Conservation (phyloP, 2,329 filamentous ascomycete species). For the Daldinia sp. region DNA sequence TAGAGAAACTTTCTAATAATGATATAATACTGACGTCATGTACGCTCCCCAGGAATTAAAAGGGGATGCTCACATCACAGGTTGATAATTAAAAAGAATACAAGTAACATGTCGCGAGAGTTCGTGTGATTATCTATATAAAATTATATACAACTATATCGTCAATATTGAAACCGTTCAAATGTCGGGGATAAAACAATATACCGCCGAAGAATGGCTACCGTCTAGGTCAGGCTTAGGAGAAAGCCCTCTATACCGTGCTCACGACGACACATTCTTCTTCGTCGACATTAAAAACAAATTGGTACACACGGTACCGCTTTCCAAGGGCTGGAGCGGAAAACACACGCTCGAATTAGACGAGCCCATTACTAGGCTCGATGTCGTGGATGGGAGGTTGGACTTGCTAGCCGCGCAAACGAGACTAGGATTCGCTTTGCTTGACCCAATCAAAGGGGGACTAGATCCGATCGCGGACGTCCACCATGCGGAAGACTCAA, state of each 20-base stretch:
- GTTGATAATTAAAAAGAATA: not conserved
- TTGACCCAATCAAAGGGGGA: not conserved
- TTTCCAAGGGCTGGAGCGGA: constrained; percentile 37
- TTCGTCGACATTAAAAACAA: constrained; percentile 47
- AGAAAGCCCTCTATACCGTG: constrained; percentile 47
- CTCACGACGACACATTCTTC: constrained; percentile 44
- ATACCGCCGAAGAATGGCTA: constrained; percentile 46
- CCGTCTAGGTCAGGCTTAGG: constrained; percentile 43
- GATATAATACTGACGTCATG: constrained; percentile 8
- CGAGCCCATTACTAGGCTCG: not conserved
- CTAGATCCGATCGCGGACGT: not conserved
- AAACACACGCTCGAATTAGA: not conserved
- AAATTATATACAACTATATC: not conserved
- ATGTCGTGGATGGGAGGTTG: not conserved
- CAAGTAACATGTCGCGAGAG: no score
- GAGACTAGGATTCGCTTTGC: not conserved
- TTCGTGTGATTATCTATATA: no score
- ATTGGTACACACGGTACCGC: constrained; percentile 41
- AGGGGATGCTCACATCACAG: not conserved
- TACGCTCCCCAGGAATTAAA: not conserved
- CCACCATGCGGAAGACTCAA: not conserved
- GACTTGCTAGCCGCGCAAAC: not conserved
- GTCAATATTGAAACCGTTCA: not conserved
- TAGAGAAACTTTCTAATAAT: not conserved
- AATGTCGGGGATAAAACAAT: constrained; percentile 19